Conservation (phyloP, 306 rosid species). For the Albizia julibrissin region DNA sequence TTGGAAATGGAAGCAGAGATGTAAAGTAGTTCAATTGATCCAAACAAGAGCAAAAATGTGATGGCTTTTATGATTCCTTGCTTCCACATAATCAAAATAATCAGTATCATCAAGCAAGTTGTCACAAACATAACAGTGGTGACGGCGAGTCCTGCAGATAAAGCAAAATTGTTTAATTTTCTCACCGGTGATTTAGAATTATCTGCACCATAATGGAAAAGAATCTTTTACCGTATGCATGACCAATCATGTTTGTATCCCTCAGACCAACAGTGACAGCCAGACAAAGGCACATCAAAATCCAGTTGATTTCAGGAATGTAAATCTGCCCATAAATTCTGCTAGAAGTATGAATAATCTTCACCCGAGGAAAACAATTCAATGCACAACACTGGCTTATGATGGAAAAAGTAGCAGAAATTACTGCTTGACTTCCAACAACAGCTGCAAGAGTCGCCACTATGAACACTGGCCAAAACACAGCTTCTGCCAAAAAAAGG, state of each 20-base stretch:
- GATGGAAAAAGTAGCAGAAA: conserved; percentile 73
- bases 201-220: background rate
- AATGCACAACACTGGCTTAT: conserved; percentile 73
- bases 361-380: conserved; percentile 69
- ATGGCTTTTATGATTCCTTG: conserved; percentile 46
- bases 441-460: conserved; percentile 68
- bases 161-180: conserved; percentile 36
- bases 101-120: conserved; percentile 74
- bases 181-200: conserved; percentile 1
- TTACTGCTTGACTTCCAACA: conserved; percentile 76
- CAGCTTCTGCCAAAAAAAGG: conserved; percentile 49
- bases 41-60: conserved; percentile 52
- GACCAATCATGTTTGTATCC: conserved; percentile 68
- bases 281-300: conserved; percentile 71
- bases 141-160: conserved; percentile 61
- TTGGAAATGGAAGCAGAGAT: conserved; percentile 59
- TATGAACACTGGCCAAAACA: conserved; percentile 79
- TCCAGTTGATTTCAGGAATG: conserved; percentile 83
- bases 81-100: conserved; percentile 71
- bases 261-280: conserved; percentile 65
- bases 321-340: conserved; percentile 71
- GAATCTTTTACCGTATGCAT: conserved; percentile 64
- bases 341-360: conserved; percentile 65
- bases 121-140: conserved; percentile 74
- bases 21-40: conserved; percentile 66